Percentiles rank a stretch among this genome's conserved stretches.
These are phyloP conservation scores for Blumeria graminis DNA, from an alignment of 2,329 filamentous ascomycete species.

Conservation along the genomic window DNA sequence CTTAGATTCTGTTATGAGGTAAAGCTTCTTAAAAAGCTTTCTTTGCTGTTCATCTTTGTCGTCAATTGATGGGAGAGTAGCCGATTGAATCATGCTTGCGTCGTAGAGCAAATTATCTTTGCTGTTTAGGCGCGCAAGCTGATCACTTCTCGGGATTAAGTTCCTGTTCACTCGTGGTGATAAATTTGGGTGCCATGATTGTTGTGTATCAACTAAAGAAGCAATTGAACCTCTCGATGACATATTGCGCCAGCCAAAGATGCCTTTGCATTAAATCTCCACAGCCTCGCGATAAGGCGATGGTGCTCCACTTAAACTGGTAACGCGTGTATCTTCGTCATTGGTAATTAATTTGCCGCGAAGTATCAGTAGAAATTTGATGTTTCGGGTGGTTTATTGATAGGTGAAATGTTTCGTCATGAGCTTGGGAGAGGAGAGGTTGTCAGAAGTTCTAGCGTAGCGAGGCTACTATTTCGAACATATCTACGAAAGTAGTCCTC, in stretches of 20 bases:
- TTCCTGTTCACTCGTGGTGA: slow-evolving; percentile 23
- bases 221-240: slow-evolving; percentile 9
- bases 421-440: slow-evolving; percentile 1
- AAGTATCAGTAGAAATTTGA: slow-evolving; percentile 6
- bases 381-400: slow-evolving; percentile 9
- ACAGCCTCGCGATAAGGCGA: slow-evolving; percentile 6
- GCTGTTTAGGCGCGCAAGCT: slow-evolving; percentile 14
- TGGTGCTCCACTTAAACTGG: slow-evolving; percentile 10
- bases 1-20: slow-evolving; percentile 51
- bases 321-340: slow-evolving; percentile 7
- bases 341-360: slow-evolving; percentile 7
- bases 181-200: slow-evolving; percentile 36
- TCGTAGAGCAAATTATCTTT: slow-evolving; percentile 10
- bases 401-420: slow-evolving; percentile 5
- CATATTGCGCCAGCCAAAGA: slow-evolving; percentile 7
- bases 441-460: slow-evolving; percentile 3
- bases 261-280: slow-evolving; percentile 10
- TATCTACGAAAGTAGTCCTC: background rate
- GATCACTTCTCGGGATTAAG: slow-evolving; percentile 38
- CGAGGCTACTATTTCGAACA: background rate
- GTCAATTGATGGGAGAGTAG: slow-evolving; percentile 22
- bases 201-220: slow-evolving; percentile 23
- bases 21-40: slow-evolving; percentile 53
- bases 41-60: slow-evolving; percentile 39
- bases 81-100: slow-evolving; percentile 22